These are phyloP conservation scores for Lignosus rhinocerotis DNA, from an alignment of 1,284 basidiomycete genomes.

Conservation along the genomic window DNA sequence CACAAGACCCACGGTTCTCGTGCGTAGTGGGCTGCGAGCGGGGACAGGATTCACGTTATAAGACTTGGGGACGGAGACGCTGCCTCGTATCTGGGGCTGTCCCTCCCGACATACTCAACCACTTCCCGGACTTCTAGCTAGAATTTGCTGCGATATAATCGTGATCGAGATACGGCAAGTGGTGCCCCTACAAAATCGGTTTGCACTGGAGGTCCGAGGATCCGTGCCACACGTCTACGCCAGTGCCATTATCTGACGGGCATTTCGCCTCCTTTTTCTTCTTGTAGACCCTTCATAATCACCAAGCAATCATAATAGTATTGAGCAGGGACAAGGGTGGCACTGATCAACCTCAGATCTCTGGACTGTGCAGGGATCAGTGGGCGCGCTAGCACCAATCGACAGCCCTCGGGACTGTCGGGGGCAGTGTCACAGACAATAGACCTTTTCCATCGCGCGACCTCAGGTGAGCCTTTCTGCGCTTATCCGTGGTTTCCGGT, in stretches of 20 bases:
- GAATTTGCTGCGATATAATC: not conserved
- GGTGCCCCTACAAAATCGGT: not conserved
- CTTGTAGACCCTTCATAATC: not conserved
- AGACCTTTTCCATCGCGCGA: not conserved
- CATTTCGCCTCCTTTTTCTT: not conserved
- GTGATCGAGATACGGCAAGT: not conserved
- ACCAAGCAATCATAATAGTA: not conserved
- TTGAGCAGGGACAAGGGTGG: not conserved
- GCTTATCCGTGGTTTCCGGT: slow-evolving; percentile 1
- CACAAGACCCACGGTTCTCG: slow-evolving; percentile 10
- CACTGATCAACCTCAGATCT: slow-evolving; percentile 5
- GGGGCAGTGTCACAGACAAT: slow-evolving; percentile 13
- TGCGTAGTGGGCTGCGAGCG: not conserved
- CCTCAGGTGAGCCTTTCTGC: slow-evolving; percentile 11
- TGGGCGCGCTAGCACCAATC: slow-evolving; percentile 3
- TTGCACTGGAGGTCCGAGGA: not conserved
- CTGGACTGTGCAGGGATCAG: not conserved
- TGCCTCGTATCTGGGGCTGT: not conserved
- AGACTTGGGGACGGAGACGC: not conserved
- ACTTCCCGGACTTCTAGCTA: too few relatives aligned
- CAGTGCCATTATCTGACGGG: not conserved
- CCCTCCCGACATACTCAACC: too few relatives aligned
- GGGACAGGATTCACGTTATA: not conserved
- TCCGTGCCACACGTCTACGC: not conserved
- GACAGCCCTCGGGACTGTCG: slow-evolving; percentile 3